Evolutionary conservation across 352 stramenopile species (phyloP).

Genomic region (Globisporangium solare): DNA sequence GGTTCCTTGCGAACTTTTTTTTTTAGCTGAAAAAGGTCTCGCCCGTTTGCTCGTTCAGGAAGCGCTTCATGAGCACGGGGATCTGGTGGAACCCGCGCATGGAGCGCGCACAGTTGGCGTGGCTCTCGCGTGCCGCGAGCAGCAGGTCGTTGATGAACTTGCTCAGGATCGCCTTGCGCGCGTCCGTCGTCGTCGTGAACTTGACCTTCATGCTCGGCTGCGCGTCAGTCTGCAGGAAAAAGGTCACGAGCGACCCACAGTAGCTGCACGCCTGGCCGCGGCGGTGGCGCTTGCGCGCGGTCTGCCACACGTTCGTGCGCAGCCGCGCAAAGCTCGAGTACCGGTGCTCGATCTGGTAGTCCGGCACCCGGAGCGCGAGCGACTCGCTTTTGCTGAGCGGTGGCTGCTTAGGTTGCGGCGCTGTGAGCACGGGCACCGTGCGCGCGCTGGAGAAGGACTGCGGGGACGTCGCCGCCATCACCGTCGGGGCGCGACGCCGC

Average conservation of each 20-base stretch:
- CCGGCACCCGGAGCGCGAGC: slow-evolving; percentile 18
- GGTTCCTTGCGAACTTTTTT: no score
- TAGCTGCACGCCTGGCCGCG: slow-evolving; percentile 40
- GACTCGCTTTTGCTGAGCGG: slow-evolving; percentile 6
- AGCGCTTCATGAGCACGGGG: slow-evolving; percentile 36
- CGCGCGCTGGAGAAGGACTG: slow-evolving; percentile 8
- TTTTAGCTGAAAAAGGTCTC: slow-evolving; percentile 41
- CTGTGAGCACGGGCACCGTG: not conserved
- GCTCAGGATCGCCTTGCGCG: slow-evolving; percentile 37
- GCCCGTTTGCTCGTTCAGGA: slow-evolving; percentile 43
- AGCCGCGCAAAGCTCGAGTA: slow-evolving; percentile 61
- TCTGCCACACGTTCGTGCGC: slow-evolving; percentile 37
- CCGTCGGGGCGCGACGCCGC: slow-evolving; percentile 3
- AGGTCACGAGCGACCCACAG: slow-evolving; percentile 37
- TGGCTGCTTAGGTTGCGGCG: slow-evolving; percentile 5
- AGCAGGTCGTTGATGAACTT: slow-evolving; percentile 45
- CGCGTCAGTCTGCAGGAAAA: slow-evolving; percentile 31
- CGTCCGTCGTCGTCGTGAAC: slow-evolving; percentile 37
- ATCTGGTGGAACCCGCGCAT: slow-evolving; percentile 42
- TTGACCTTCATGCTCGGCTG: slow-evolving; percentile 50
- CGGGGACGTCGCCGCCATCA: slow-evolving; percentile 7
- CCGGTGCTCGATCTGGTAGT: slow-evolving; percentile 61
- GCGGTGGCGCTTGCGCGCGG: slow-evolving; percentile 45
- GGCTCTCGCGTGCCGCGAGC: slow-evolving; percentile 18
- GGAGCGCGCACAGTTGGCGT: slow-evolving; percentile 26